A percentile compares a stretch with the other conserved stretches of the same genome.
Conservation (phyloP, 140 eudicot species). For the Cichorium intybus region DNA sequence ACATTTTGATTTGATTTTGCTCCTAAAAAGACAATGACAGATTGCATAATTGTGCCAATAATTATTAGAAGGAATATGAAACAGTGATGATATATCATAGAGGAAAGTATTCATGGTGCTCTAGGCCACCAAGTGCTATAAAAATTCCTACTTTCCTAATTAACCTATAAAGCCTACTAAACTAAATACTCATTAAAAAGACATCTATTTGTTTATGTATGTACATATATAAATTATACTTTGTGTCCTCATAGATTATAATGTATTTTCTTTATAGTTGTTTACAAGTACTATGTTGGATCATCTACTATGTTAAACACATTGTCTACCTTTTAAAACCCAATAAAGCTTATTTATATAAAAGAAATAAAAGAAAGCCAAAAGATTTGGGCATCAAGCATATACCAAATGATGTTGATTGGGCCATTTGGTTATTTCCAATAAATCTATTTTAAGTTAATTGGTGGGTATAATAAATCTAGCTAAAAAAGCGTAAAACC, state of each 20-base stretch:
- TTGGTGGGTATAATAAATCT: constrained; percentile 1
- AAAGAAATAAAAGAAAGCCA: constrained; percentile 23
- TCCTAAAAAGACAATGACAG: constrained; percentile 24
- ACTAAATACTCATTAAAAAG: constrained; percentile 13
- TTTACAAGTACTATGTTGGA: constrained; percentile 15
- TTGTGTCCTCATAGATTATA: constrained; percentile 13
- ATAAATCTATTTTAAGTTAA: constrained; percentile 12
- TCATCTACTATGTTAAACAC: constrained; percentile 28
- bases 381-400: constrained; percentile 23
- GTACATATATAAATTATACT: constrained; percentile 17
- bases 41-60: constrained; percentile 29
- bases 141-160: constrained; percentile 25
- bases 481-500: not conserved
- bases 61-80: constrained; percentile 27
- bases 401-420: constrained; percentile 30
- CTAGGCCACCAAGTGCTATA: constrained; percentile 28
- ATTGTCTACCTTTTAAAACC: constrained; percentile 14
- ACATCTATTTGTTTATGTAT: not conserved
- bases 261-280: constrained; percentile 11
- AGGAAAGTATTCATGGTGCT: constrained; percentile 14
- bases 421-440: constrained; percentile 9
- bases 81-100: constrained; percentile 17
- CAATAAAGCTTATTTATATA: not conserved
- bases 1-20: not conserved
- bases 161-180: constrained; percentile 31